Base-by-base conservation (phyloP, 257 asterid genomes). In the Phtheirospermum japonicum region DNA sequence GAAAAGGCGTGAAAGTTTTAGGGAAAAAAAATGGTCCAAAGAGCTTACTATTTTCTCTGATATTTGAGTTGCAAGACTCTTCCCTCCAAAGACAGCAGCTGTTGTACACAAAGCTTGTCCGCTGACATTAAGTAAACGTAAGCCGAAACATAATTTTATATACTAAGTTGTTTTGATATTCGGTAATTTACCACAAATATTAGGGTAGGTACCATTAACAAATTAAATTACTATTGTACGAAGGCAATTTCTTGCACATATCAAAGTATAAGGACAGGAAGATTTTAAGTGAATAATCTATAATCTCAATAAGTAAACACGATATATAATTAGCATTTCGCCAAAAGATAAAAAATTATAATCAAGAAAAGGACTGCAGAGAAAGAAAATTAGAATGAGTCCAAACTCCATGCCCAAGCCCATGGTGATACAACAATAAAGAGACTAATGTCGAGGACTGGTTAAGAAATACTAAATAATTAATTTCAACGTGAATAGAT, bases 91-190 rank as follows among this genome's bases (percentile, higher is more conserved):
- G 58, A 85, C 94, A 33, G 95, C 95, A 75, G 94, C 87, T 11
- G 87, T 80, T 43, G 95, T 89, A 70, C 95, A 89, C 68, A 89
- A 75, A 33, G 94, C 85, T 75, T 89, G 97, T 52, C 91, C 97
- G 8, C 97, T 90, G 84, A 63, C 56, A 77, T 43, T 75, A 61
- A 23, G 59, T n/a, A 18, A 59, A 64, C 49, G 18, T 2, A 50
- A 68, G 45, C 19, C 52, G 28, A 52, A 31, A 73, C 64, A 57
- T 26, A 49, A 59, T 17, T 39, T 14, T 16, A 92, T 79, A 67
- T 59, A 3, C 40, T 14, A 26, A 23, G 36, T 49, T 49, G n/a
- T n/a, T n/a, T 23, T 23, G 1, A 23, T 23, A 23, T 23, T 23
- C 28, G 1, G 28, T 23, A 1, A 23, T 23, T 23, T n/a, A n/a